phyloP scores from a whole-genome alignment of 305 asterid genomes.

The Rubia tinctorum region DNA sequence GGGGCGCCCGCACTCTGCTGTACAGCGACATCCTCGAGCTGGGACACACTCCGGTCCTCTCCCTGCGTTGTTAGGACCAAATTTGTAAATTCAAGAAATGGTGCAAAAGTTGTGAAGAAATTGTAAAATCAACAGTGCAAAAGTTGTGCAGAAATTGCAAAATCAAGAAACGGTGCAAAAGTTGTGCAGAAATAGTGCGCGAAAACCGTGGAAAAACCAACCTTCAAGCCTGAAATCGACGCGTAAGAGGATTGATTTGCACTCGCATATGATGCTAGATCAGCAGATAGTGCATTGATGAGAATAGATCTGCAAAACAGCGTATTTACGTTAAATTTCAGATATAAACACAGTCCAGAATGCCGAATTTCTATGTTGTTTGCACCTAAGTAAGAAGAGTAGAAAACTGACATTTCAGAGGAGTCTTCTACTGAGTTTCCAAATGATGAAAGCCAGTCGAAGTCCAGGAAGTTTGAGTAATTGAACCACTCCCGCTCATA shows the following conservation, averaged over 20 bases:
- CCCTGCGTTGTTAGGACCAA: constrained; percentile 24
- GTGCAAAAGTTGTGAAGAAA: background rate
- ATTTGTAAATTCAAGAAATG: too few relatives aligned
- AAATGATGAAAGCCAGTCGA: constrained; percentile 82
- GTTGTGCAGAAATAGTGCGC: background rate
- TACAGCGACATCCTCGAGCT: constrained; percentile 23
- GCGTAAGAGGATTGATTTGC: constrained; percentile 34
- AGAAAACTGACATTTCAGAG: constrained; percentile 52
- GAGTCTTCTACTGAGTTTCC: constrained; percentile 83
- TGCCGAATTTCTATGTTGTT: background rate
- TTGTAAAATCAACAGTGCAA: too few relatives aligned
- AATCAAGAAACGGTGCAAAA: background rate
- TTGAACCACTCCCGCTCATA: constrained; percentile 51
- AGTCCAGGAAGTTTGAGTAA: constrained; percentile 73
- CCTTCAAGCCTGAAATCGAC: constrained; percentile 57
- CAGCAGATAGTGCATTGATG: constrained; percentile 39
- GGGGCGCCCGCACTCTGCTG: constrained; percentile 24
- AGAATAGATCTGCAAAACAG: constrained; percentile 56
- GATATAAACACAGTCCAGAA: background rate
- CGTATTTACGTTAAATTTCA: constrained; percentile 1
- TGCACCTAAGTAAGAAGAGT: constrained; percentile 4
- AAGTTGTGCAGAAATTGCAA: background rate
- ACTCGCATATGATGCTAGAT: constrained; percentile 33
- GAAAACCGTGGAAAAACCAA: constrained; percentile 23
- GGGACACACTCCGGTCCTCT: constrained; percentile 39